Evolutionary conservation across 176 grass and related monocot species (phyloP), one percentile per base, ranked within the genome.

Genomic region (Aegilops speltoides): DNA sequence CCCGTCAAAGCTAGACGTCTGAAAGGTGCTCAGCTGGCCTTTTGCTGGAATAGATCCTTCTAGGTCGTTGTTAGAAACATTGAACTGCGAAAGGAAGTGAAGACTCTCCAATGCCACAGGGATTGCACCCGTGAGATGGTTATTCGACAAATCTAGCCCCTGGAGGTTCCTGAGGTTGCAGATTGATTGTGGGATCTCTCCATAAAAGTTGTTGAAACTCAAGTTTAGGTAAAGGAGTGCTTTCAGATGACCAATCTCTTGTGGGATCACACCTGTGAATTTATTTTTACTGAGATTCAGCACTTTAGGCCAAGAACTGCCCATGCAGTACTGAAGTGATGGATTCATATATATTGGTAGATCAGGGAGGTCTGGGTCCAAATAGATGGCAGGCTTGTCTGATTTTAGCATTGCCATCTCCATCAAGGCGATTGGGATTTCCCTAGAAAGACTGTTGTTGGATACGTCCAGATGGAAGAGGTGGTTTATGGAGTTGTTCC

Each of bases 1-100:
- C 25, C 84, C 84, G 4, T 22, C 57, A 10, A 79, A 86, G 10
- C 84, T 86, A 1, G 73, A 66, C 7, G 10, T 8, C 4, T 32
- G 74, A 50, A 79, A 86, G 7, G 84, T 86, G 25, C 46, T 62
- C 6, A 86, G 65, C 64, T 86, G 84, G 1, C 36, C 73, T 86
- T 36, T 26, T 46, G 3, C 26, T 66, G 84, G 84, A 66, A 66
- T 68, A 25, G 63, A 16, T 19, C 73, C 84, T 74, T 86, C 73
- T 9, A 86, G 37, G 14, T 86, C 73, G 14, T 86, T 86, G 41
- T 86, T 20, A 54, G 84, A 71, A 54, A 79, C 10, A 6, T 62
- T 86, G 31, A 86, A 56, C 3, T 5, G 4, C 5, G 59, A 66
- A 34, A 85, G 84, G 64, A 86, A 86, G 73, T 86, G 25, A 20